Percentiles rank a stretch among this genome's conserved stretches.
Evolutionary conservation across 148 eudicot genomes (phyloP).

Genomic region (Drosera capensis): DNA sequence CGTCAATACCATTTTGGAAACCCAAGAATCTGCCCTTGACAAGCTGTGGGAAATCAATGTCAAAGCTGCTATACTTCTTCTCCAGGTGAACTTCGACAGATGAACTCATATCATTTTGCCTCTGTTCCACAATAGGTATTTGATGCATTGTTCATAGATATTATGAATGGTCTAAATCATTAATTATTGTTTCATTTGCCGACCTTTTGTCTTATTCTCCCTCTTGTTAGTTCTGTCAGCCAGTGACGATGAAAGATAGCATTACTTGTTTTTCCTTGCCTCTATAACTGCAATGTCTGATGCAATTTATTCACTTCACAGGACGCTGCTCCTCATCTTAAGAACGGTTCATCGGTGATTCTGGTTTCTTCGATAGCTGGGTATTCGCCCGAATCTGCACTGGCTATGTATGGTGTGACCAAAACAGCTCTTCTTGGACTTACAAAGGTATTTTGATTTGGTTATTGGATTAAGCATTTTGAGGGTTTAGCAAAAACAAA

Average conservation of each 20-base stretch:
- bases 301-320: slow-evolving; percentile 9
- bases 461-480: not conserved
- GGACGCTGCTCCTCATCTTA: slow-evolving; percentile 82
- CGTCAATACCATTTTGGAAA: slow-evolving; percentile 38
- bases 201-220: too few relatives aligned
- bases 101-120: not conserved
- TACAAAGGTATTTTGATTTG: slow-evolving; percentile 50
- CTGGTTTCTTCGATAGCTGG: slow-evolving; percentile 62
- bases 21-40: slow-evolving; percentile 70
- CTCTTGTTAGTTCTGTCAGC: too few relatives aligned
- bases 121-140: too few relatives aligned
- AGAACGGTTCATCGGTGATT: slow-evolving; percentile 57
- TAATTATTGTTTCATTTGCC: too few relatives aligned
- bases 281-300: too few relatives aligned
- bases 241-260: too few relatives aligned
- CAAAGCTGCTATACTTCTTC: slow-evolving; percentile 68
- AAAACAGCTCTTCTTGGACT: slow-evolving; percentile 92
- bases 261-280: too few relatives aligned
- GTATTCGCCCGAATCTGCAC: slow-evolving; percentile 32
- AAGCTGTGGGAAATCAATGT: slow-evolving; percentile 95
- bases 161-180: not conserved
- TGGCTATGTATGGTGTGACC: slow-evolving; percentile 85
- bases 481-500: too few relatives aligned
- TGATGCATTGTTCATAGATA: not conserved
- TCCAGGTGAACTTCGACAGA: slow-evolving; percentile 36